These are phyloP conservation scores for Lepidium sativum DNA, from an alignment of 345 rosid genomes.

Conservation along the genomic window DNA sequence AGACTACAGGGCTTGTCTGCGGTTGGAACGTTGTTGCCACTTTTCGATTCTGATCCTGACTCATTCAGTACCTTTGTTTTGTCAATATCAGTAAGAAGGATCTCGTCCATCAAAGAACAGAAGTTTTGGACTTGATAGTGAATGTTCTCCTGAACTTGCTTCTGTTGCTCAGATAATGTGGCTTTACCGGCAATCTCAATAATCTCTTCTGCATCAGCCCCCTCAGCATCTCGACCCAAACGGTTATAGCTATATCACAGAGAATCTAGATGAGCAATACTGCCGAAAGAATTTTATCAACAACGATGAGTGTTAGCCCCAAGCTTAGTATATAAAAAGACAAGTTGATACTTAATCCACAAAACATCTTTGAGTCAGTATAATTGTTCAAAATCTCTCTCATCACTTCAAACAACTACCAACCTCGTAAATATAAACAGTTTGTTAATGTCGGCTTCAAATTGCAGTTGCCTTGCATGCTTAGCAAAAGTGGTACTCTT, in stretches of 20 bases:
- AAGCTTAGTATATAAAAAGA: not conserved
- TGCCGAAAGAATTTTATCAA: not conserved
- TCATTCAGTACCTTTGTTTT: slow-evolving; percentile 18
- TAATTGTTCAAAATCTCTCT: not conserved
- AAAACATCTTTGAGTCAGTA: not conserved
- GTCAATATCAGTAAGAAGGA: slow-evolving; percentile 40
- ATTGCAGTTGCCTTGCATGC: slow-evolving; percentile 65
- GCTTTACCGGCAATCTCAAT: slow-evolving; percentile 76
- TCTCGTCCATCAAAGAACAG: slow-evolving; percentile 52
- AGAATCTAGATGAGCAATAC: not conserved
- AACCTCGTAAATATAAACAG: slow-evolving; percentile 78
- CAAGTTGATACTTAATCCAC: not conserved
- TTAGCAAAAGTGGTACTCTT: slow-evolving; percentile 59
- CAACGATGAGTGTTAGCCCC: not conserved
- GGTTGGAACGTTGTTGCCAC: slow-evolving; percentile 15
- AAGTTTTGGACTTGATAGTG: slow-evolving; percentile 49
- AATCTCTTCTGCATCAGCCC: slow-evolving; percentile 76
- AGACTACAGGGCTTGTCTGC: slow-evolving; percentile 39
- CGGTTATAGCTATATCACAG: slow-evolving; percentile 53
- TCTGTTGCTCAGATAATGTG: slow-evolving; percentile 63
- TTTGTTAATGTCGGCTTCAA: slow-evolving; percentile 68
- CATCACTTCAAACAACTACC: not conserved
- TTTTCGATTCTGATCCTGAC: slow-evolving; percentile 21
- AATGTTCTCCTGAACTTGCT: slow-evolving; percentile 74
- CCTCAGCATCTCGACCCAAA: slow-evolving; percentile 65